These are phyloP conservation scores for Saposhnikovia divaricata DNA, from an alignment of 129 eudicot species.

Conservation along the genomic window DNA sequence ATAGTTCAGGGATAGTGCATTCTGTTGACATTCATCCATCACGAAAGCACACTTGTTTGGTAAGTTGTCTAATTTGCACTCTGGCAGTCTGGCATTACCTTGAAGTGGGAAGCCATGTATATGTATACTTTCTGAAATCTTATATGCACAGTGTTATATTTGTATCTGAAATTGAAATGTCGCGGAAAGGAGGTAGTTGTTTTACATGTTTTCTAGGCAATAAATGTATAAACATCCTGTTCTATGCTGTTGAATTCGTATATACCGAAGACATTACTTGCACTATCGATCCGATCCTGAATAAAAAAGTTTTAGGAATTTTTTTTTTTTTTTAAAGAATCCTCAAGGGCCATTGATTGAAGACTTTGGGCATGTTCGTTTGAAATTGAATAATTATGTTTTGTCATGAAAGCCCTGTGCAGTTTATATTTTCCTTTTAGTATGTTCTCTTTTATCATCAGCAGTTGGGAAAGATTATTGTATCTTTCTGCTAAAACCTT, in stretches of 20 bases:
- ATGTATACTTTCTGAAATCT: too few species aligned
- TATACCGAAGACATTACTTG: neutral
- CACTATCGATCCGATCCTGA: neutral
- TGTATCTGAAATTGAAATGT: neutral
- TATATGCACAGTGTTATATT: neutral
- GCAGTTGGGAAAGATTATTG: neutral
- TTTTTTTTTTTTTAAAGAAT: too few species aligned
- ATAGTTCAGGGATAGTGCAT: conserved; percentile 68
- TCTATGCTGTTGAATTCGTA: neutral
- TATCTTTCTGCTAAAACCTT: neutral
- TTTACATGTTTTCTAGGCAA: neutral
- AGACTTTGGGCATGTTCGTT: neutral
- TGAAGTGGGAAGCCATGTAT: neutral
- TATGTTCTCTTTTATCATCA: neutral
- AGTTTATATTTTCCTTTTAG: neutral
- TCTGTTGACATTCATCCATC: conserved; percentile 90
- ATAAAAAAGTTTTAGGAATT: too few species aligned
- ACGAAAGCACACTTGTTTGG: conserved; percentile 86
- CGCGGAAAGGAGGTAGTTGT: neutral
- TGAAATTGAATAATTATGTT: neutral
- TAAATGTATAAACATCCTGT: neutral
- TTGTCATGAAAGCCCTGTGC: neutral
- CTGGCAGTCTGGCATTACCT: neutral
- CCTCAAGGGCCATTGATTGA: neutral
- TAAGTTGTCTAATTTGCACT: conserved; percentile 26